Evolutionary conservation across 768 basidiomycete species (phyloP), one percentile per base, ranked within the genome.

Genomic region (Tulasnella sp.): DNA sequence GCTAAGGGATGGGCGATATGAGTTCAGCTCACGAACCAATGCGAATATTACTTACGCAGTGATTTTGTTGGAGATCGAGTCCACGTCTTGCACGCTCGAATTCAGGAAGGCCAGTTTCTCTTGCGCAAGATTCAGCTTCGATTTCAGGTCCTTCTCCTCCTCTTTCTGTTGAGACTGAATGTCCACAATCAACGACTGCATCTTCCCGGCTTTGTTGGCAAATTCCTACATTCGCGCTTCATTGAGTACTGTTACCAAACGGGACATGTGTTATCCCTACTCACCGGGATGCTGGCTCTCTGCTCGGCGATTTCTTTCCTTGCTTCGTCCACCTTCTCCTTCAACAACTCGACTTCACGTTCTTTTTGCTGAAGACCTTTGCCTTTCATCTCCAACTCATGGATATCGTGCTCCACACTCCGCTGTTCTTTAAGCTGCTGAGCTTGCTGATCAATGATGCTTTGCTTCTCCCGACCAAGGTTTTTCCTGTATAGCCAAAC

Each of bases 151-250:
- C 5, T 64, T 65, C 57, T 81, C 74, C 1, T 63, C 57, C 39
- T 67, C 67, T 51, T 72, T 67, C 53, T 78, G 69, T 43, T 78
- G 74, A 39, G 66, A 67, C 53, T 83, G 77, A 37, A 87, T 70
- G 15, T 67, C 66, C 39, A 78, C 72, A 31, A 86, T 81, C 1
- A 83, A 83, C 1, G 67, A 74, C 56, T 78, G 73, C 15, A 78
- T 76, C 47, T 77, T 75, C 9, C 67, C 59, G 35, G 85, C 76
- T 59, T 72, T 76, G 2, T 57, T 62, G 31, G 87, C 83, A 20
- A 81, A 61, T 40, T 77, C 79, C 86, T 89, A 58, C 2, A 48
- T 9, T n/a, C n/a, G n/a, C n/a, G n/a, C n/a, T n/a, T n/a, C n/a
- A n/a, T n/a, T n/a, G n/a, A n/a, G n/a, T n/a, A n/a, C n/a, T n/a